Evolutionary conservation across 345 rosid genomes (phyloP).

Genomic region (Cardamine resedifolia): DNA sequence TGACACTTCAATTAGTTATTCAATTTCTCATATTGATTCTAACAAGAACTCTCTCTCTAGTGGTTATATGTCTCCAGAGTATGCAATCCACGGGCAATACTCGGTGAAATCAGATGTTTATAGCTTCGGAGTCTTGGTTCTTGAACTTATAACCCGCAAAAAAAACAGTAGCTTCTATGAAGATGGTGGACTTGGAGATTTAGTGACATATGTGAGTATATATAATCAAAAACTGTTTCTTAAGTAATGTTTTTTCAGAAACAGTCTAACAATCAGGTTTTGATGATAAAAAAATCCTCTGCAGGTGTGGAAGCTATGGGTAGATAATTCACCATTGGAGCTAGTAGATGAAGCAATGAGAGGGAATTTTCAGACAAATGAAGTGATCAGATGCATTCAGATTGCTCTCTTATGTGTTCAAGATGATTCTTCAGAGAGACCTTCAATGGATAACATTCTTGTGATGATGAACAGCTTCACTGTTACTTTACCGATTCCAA

Average conservation of each 20-base stretch:
- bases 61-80: slow-evolving; percentile 51
- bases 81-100: slow-evolving; percentile 42
- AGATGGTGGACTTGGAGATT: slow-evolving; percentile 29
- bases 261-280: not conserved
- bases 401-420: slow-evolving; percentile 59
- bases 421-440: slow-evolving; percentile 54
- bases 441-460: slow-evolving; percentile 49
- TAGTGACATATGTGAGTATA: slow-evolving; percentile 41
- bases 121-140: slow-evolving; percentile 42
- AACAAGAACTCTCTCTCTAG: slow-evolving; percentile 14
- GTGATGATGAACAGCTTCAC: slow-evolving; percentile 50
- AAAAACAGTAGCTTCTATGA: slow-evolving; percentile 35
- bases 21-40: not conserved
- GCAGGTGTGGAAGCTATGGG: slow-evolving; percentile 58
- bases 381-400: slow-evolving; percentile 57
- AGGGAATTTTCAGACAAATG: slow-evolving; percentile 38
- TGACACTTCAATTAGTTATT: not conserved
- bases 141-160: slow-evolving; percentile 43
- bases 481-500: slow-evolving; percentile 42
- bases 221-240: not conserved
- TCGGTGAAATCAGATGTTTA: slow-evolving; percentile 45
- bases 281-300: not conserved
- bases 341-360: slow-evolving; percentile 42
- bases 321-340: slow-evolving; percentile 44
- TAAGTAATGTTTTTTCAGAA: no score